These are phyloP conservation scores for Exophiala xenobiotica DNA, from an alignment of 2,329 filamentous ascomycete genomes.

Conservation along the genomic window DNA sequence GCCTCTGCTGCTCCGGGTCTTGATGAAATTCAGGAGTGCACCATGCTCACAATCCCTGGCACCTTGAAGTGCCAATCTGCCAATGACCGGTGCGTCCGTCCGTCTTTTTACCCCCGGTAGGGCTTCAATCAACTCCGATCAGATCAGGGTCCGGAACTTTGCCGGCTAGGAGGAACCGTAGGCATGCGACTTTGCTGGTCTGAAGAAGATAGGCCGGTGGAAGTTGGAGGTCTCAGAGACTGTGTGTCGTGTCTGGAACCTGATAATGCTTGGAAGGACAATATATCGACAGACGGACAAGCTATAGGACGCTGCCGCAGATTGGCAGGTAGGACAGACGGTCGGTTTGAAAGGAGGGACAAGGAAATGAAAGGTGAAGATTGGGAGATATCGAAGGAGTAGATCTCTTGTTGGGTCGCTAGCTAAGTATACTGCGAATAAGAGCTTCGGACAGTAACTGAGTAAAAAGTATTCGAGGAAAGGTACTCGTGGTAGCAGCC, in stretches of 20 bases:
- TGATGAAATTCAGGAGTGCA: neutral
- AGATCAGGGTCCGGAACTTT: conserved; percentile 3
- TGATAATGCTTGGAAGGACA: conserved; percentile 10
- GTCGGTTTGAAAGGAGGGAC: neutral
- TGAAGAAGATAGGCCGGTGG: neutral
- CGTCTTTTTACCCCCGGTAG: conserved; percentile 11
- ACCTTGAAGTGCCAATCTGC: conserved; percentile 9
- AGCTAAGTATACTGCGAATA: neutral
- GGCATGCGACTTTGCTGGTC: conserved; percentile 2
- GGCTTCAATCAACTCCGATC: neutral
- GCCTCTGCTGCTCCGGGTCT: too few relatives aligned
- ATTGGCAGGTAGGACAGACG: conserved; percentile 13
- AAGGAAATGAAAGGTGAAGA: neutral
- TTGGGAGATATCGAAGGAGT: neutral
- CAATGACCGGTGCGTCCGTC: conserved; percentile 6
- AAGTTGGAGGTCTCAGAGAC: conserved; percentile 8
- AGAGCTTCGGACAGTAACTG: neutral
- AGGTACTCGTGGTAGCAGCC: neutral
- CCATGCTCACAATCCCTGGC: conserved; percentile 12
- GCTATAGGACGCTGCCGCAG: conserved; percentile 12
- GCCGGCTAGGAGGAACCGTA: neutral
- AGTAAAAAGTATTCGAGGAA: neutral
- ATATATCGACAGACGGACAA: conserved; percentile 10
- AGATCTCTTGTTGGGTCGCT: neutral
- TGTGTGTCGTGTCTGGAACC: conserved; percentile 18